Base-by-base conservation (phyloP, 352 stramenopile species). In the Globisporangium abappressorium region DNA sequence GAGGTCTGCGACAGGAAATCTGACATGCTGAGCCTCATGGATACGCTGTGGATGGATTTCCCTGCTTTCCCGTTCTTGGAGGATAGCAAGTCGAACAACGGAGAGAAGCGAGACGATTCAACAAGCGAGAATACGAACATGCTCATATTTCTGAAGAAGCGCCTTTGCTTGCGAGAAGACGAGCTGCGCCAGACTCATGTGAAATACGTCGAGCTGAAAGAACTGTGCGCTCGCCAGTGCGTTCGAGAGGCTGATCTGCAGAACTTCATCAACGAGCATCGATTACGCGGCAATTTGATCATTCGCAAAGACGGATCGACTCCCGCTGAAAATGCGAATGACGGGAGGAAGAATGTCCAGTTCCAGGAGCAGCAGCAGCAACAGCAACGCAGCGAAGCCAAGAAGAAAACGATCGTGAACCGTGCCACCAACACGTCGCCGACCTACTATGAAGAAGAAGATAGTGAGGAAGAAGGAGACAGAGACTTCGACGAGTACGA, bases 231-330 rank as follows among this genome's bases (percentile, higher is more conserved):
- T 5, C 77, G 82, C 5, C 83, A 93, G 66, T 93, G 83, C 20
- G 83, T 93, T 54, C 82, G 85, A 18, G 85, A 93, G 62, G 81
- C 82, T 2, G 85, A 89, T 64, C 43, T 93, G 33, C 85, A 92
- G 65, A 93, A 92, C 55, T 92, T 91, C 61, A 89, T 93, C 68
- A 91, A 92, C 47, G 85, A 91, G 47, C 83, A 93, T 58, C 85
- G 85, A 9, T 66, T 93, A 30, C 82, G 85, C 2, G 85, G 85
- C 5, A 90, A 91, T 38, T 72, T 92, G 9, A 67, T 89, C 20
- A 82, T 91, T 60, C 64, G 71, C 15, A 87, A 86, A 55, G 66
- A 70, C 2, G 57, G 22, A 2, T 53, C 43, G 4, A 34, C 58
- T 6, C 58, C 58, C 7, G 69, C 36, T 26, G 60, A 68, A 9